These are phyloP conservation scores for Metarhizium guizhouense DNA, from an alignment of 2,329 filamentous ascomycete genomes.

Conservation along the genomic window DNA sequence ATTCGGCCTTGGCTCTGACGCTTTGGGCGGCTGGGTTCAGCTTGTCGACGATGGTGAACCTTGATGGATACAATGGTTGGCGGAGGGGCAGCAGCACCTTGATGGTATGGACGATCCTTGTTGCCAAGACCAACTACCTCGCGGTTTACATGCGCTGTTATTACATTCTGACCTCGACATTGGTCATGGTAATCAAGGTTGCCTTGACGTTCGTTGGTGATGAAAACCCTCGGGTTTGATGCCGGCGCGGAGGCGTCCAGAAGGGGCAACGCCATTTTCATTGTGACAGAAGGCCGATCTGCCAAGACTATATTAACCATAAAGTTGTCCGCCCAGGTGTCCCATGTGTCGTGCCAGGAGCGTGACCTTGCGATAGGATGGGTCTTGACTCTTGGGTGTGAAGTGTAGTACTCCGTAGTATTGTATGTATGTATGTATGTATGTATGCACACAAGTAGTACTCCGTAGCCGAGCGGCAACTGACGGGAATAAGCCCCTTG, in stretches of 20 bases:
- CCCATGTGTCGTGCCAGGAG: no score
- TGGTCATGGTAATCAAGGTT: not conserved
- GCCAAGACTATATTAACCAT: not conserved
- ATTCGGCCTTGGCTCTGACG: no score
- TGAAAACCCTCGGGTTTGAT: not conserved
- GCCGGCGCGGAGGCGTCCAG: not conserved
- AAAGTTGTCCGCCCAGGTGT: not conserved
- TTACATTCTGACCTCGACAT: not conserved
- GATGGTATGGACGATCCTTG: conserved; percentile 1
- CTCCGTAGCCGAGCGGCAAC: no score
- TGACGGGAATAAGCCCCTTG: no score
- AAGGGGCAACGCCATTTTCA: not conserved
- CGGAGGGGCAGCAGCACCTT: not conserved
- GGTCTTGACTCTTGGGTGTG: not conserved
- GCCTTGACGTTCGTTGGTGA: no score
- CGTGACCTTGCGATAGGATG: no score
- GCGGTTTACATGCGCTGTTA: not conserved
- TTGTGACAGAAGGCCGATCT: not conserved
- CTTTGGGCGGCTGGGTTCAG: not conserved
- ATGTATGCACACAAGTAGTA: no score
- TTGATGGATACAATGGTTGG: conserved; percentile 5
- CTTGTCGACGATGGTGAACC: conserved; percentile 1
- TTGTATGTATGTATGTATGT: no score
- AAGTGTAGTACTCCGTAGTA: no score
- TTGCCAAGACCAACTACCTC: not conserved